Conservation (phyloP, 192 early-diverging fungal genomes). For the Coemansia sp. region DNA sequence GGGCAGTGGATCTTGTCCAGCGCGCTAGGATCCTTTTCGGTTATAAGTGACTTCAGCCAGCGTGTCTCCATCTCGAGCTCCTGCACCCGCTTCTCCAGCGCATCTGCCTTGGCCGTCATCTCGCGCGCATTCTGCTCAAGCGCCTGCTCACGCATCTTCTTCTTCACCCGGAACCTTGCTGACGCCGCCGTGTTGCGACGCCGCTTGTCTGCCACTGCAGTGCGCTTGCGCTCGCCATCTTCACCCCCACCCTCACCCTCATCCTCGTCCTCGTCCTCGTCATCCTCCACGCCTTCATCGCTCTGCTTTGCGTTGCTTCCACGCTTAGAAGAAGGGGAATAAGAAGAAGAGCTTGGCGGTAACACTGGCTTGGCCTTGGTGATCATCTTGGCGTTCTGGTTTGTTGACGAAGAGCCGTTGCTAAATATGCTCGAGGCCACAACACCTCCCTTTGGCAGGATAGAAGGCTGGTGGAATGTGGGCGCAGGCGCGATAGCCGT, state of each 20-base stretch:
- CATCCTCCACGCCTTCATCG: neutral
- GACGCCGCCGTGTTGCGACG: conserved; percentile 92
- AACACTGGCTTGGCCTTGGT: conserved; percentile 15
- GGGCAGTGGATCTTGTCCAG: conserved; percentile 43
- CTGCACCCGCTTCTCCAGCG: conserved; percentile 71
- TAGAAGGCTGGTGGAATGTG: conserved; percentile 21
- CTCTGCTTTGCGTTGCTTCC: neutral
- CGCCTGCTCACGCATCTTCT: conserved; percentile 87
- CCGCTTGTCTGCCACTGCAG: conserved; percentile 83
- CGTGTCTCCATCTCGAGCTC: conserved; percentile 90
- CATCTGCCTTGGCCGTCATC: conserved; percentile 68
- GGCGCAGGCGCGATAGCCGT: conserved; percentile 27
- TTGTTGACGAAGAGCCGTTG: neutral
- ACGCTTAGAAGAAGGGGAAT: neutral
- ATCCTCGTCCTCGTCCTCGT: conserved; percentile 2
- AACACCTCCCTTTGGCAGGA: conserved; percentile 28
- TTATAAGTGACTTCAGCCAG: conserved; percentile 83
- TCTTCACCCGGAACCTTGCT: conserved; percentile 92
- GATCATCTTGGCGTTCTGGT: conserved; percentile 1
- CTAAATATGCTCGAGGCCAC: conserved; percentile 9
- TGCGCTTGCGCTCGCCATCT: conserved; percentile 23
- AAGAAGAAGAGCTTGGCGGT: neutral
- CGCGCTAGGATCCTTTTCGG: conserved; percentile 65
- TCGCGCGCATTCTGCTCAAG: conserved; percentile 79
- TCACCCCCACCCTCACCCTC: neutral